Conservation (phyloP, 345 rosid genomes). For the Salix udensis region DNA sequence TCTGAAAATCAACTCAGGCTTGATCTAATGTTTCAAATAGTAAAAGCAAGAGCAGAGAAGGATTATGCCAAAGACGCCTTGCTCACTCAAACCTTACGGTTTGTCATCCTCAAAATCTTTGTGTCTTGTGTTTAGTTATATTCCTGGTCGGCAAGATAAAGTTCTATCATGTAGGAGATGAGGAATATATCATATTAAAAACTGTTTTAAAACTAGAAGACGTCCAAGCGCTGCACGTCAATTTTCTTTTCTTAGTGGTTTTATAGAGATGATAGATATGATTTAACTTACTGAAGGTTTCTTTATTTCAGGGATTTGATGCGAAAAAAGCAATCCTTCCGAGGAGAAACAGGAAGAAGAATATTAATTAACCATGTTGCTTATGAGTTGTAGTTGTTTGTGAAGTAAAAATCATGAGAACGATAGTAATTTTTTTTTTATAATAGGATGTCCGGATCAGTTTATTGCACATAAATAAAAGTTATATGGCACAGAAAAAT, state of each 20-base stretch:
- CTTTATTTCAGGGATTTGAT: background rate
- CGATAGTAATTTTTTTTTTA: too few relatives aligned
- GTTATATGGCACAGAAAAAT: too few relatives aligned
- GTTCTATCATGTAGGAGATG: too few relatives aligned
- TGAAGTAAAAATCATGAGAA: too few relatives aligned
- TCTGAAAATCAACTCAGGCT: background rate
- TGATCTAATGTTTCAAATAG: background rate
- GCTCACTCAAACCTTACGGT: background rate
- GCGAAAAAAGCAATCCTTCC: background rate
- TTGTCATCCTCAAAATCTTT: background rate
- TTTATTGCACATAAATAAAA: too few relatives aligned
- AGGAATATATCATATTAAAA: too few relatives aligned
- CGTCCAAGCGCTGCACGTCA: too few relatives aligned
- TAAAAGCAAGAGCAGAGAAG: background rate
- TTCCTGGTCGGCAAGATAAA: too few relatives aligned
- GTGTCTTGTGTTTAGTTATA: background rate
- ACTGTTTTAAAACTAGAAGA: too few relatives aligned
- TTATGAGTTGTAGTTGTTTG: too few relatives aligned
- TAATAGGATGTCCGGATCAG: rapidly evolving
- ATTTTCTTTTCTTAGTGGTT: background rate
- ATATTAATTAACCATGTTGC: too few relatives aligned
- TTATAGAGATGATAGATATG: background rate
- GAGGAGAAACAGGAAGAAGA: background rate
- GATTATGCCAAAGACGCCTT: background rate
- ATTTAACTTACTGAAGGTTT: background rate